phyloP scores from a whole-genome alignment of 1,284 basidiomycete species.

The Inonotus hispidus region DNA sequence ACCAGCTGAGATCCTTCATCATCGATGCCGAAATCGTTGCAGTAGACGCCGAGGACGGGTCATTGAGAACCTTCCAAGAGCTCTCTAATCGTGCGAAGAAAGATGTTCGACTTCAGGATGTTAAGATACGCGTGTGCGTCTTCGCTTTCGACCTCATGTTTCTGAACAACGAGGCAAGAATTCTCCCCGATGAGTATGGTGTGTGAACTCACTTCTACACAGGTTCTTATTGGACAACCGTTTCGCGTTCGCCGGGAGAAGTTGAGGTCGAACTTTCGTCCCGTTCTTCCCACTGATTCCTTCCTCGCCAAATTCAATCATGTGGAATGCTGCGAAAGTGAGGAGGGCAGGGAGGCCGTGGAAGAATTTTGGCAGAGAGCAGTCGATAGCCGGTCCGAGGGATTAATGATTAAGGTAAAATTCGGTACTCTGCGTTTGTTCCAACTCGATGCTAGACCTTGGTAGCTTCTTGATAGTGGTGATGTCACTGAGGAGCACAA shows the following conservation, averaged over 20 bases:
- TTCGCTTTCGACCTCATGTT: constrained; percentile 92
- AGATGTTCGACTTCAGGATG: constrained; percentile 74
- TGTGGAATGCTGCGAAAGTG: constrained; percentile 74
- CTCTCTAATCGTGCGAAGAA: constrained; percentile 83
- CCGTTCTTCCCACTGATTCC: constrained; percentile 40
- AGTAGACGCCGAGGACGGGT: constrained; percentile 60
- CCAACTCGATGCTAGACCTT: not conserved
- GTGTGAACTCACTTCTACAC: constrained; percentile 10
- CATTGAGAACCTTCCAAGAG: constrained; percentile 79
- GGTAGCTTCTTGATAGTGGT: constrained; percentile 55
- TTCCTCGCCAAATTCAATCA: constrained; percentile 68
- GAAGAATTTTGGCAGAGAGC: constrained; percentile 78
- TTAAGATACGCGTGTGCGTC: constrained; percentile 80
- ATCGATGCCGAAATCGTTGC: constrained; percentile 84
- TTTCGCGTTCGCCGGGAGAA: constrained; percentile 71
- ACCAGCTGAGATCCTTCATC: constrained; percentile 67
- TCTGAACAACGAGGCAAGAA: constrained; percentile 67
- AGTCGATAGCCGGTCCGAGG: constrained; percentile 82
- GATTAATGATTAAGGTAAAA: constrained; percentile 88
- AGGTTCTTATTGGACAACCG: constrained; percentile 68
- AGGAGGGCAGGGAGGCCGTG: constrained; percentile 55
- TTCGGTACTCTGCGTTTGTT: constrained; percentile 19
- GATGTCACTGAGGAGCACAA: constrained; percentile 35
- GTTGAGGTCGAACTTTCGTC: constrained; percentile 55
- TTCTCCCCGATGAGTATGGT: not conserved